Conservation (phyloP, 2,329 filamentous ascomycete genomes). For the Aureobasidium sp. region DNA sequence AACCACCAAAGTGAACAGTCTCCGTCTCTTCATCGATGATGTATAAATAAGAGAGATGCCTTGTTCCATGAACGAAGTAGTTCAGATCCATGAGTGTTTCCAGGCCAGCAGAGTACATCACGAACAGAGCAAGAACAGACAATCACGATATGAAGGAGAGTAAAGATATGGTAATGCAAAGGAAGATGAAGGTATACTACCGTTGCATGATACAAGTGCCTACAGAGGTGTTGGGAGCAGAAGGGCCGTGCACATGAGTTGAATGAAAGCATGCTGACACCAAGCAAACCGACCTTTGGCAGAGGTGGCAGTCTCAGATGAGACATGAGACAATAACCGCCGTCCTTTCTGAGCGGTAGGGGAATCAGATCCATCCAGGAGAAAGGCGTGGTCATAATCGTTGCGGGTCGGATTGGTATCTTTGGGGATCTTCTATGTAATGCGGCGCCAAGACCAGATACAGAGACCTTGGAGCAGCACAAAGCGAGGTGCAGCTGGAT, state of each 20-base stretch:
- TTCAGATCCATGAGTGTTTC: not conserved
- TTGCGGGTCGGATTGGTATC: conserved; percentile 11
- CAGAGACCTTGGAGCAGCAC: not conserved
- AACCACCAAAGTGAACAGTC: not conserved
- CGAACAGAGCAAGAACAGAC: not conserved
- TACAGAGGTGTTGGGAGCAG: not conserved
- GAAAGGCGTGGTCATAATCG: conserved; percentile 7
- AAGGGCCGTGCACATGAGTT: not conserved
- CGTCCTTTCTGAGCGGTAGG: not conserved
- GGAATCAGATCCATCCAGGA: not conserved
- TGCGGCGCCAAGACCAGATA: conserved; percentile 5
- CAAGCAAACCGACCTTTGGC: not conserved
- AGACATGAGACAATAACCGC: not conserved
- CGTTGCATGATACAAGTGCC: conserved; percentile 1
- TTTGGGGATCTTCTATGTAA: conserved; percentile 15
- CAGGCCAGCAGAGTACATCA: not conserved
- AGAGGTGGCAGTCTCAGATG: not conserved
- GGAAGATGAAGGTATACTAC: conserved; percentile 1
- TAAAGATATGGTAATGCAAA: not conserved
- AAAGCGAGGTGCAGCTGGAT: conserved; percentile 4
- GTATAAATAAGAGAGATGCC: not conserved
- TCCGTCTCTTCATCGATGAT: not conserved
- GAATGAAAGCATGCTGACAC: conserved; percentile 10
- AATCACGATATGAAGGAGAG: not conserved
- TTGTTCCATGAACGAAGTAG: not conserved